A percentile compares a stretch with the other conserved stretches of the same genome.
These are phyloP conservation scores for Cladophialophora immunda DNA, from an alignment of 2,329 filamentous ascomycete genomes.

Conservation along the genomic window DNA sequence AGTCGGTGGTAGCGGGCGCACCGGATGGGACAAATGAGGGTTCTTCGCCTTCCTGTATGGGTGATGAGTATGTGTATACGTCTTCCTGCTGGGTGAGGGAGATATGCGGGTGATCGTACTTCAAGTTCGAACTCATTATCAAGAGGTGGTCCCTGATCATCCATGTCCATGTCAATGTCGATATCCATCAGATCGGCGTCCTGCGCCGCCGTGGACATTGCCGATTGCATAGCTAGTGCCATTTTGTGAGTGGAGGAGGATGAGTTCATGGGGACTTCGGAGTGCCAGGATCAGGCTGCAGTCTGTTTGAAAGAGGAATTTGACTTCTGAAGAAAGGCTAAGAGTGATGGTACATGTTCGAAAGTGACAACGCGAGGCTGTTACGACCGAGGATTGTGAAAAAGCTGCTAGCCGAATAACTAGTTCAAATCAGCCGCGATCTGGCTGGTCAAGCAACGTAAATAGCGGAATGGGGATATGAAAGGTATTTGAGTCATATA, in stretches of 20 bases:
- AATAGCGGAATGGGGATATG: background rate
- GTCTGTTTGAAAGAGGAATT: background rate
- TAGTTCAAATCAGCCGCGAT: background rate
- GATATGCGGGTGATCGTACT: slow-evolving; percentile 33
- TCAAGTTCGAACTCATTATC: slow-evolving; percentile 40
- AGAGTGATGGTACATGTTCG: slow-evolving; percentile 2
- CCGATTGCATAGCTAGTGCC: slow-evolving; percentile 37
- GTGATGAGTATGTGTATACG: slow-evolving; percentile 26
- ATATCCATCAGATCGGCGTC: slow-evolving; percentile 42
- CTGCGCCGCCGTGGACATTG: slow-evolving; percentile 28
- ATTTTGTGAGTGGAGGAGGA: slow-evolving; percentile 22
- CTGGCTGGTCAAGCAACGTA: background rate
- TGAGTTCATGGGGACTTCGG: background rate
- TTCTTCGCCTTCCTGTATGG: slow-evolving; percentile 42
- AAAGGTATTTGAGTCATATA: background rate
- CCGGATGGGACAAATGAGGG: slow-evolving; percentile 38
- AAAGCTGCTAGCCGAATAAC: background rate
- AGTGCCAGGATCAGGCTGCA: background rate
- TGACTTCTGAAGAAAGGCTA: background rate
- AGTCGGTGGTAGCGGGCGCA: slow-evolving; percentile 23
- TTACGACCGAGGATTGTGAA: background rate
- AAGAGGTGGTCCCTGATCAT: slow-evolving; percentile 36
- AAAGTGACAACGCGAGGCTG: slow-evolving; percentile 11
- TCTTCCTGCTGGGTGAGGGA: slow-evolving; percentile 1
- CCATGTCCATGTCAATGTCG: slow-evolving; percentile 42